These are phyloP conservation scores for Mesembryanthemum crystallinum DNA, from an alignment of 148 eudicot genomes.

Conservation along the genomic window DNA sequence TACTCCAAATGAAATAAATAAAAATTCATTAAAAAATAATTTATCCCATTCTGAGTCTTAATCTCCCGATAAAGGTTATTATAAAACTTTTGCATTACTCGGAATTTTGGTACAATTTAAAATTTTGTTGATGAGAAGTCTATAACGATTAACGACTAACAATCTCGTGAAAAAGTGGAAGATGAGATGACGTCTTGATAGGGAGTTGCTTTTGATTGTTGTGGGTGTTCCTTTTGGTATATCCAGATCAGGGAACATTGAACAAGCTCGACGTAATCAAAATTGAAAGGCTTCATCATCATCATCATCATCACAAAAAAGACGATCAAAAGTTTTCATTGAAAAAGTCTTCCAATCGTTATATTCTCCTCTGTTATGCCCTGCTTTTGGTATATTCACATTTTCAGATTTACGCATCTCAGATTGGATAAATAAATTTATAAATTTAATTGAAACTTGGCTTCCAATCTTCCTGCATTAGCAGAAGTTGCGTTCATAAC, in stretches of 20 bases:
- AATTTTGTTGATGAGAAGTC: background rate
- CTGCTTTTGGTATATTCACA: constrained; percentile 14
- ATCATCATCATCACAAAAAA: no score
- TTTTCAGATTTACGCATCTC: constrained; percentile 7
- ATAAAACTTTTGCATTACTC: no score
- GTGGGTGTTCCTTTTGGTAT: constrained; percentile 10
- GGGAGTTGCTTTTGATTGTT: background rate
- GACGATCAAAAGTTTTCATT: background rate
- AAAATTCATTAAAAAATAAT: no score
- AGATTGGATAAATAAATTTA: background rate
- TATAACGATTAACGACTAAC: constrained; percentile 10
- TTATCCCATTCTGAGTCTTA: no score
- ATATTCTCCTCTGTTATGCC: background rate
- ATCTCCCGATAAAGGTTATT: no score
- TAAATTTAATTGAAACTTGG: background rate
- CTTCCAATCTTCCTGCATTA: constrained; percentile 24
- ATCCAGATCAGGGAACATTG: background rate
- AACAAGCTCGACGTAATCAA: constrained; percentile 20
- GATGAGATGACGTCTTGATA: background rate
- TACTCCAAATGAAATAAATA: no score
- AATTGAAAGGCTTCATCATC: background rate
- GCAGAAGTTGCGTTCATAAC: constrained; percentile 9
- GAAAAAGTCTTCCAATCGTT: constrained; percentile 11
- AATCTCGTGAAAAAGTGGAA: background rate
- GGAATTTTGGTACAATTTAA: no score